phyloP scores from a whole-genome alignment of 306 rosid genomes.

The Vigna trinervia region DNA sequence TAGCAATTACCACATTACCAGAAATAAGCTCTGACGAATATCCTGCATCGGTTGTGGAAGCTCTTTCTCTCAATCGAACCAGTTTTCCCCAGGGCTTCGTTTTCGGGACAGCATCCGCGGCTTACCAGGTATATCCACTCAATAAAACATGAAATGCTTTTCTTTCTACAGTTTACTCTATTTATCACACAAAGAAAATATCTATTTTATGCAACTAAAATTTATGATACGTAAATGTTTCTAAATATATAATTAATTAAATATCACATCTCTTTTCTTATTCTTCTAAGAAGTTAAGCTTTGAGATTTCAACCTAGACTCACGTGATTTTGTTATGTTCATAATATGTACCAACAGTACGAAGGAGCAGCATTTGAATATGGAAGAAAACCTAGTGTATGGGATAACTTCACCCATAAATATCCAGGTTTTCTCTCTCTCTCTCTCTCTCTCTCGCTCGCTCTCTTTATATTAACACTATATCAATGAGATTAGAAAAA shows the following conservation, averaged over 20 bases:
- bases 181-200: too few relatives aligned
- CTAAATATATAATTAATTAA: too few relatives aligned
- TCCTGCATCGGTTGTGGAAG: background rate
- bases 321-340: too few relatives aligned
- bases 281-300: too few relatives aligned
- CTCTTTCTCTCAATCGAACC: slow-evolving; percentile 47
- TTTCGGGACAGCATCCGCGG: slow-evolving; percentile 44
- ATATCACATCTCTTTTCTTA: too few relatives aligned
- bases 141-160: too few relatives aligned
- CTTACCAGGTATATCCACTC: slow-evolving; percentile 39
- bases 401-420: slow-evolving; percentile 63
- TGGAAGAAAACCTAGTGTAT: slow-evolving; percentile 57
- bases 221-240: too few relatives aligned
- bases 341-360: slow-evolving; percentile 35
- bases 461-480: too few relatives aligned
- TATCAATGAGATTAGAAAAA: background rate
- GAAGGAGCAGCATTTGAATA: slow-evolving; percentile 64
- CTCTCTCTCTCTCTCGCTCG: too few relatives aligned
- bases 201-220: too few relatives aligned
- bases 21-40: background rate
- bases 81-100: slow-evolving; percentile 42
- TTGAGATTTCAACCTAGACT: too few relatives aligned
- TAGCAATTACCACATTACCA: background rate
- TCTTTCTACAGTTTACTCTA: too few relatives aligned
- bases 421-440: slow-evolving; percentile 22